Conservation (phyloP, 2,329 filamentous ascomycete species). For the Cyclaneusma minus region DNA sequence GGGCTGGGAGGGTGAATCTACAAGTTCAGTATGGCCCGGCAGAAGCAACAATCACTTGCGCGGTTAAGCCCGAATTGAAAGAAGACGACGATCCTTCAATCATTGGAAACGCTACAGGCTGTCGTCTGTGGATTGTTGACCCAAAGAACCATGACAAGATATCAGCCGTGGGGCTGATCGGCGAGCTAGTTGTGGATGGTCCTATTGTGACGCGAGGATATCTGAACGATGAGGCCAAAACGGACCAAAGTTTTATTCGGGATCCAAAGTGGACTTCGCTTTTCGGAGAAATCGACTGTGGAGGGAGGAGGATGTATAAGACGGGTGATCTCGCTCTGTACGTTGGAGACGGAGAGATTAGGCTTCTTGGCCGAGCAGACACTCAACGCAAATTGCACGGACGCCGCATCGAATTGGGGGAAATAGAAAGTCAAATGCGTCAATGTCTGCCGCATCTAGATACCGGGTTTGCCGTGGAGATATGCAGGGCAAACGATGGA, state of each 20-base stretch:
- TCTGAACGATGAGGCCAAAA: conserved; percentile 21
- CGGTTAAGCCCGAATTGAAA: not conserved
- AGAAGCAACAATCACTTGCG: conserved; percentile 36
- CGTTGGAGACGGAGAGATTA: conserved; percentile 13
- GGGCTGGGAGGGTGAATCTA: conserved; percentile 26
- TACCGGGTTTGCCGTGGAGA: no score
- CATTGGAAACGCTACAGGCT: conserved; percentile 4
- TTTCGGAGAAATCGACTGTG: no score
- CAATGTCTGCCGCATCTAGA: conserved; percentile 19
- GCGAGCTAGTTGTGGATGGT: conserved; percentile 24
- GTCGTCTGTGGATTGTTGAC: conserved; percentile 23
- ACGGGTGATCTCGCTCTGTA: conserved; percentile 20
- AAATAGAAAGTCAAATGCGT: conserved; percentile 24
- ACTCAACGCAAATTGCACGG: conserved; percentile 33
- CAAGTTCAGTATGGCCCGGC: conserved; percentile 51
- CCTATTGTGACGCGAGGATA: conserved; percentile 23
- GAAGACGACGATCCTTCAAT: no score
- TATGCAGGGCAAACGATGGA: no score
- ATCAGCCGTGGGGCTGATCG: conserved; percentile 18
- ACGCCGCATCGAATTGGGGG: conserved; percentile 27
- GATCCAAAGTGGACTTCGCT: conserved; percentile 13
- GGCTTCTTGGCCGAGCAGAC: conserved; percentile 27
- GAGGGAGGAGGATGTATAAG: conserved; percentile 24
- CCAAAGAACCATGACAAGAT: conserved; percentile 21
- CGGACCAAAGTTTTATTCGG: conserved; percentile 19